Percentiles rank a stretch among this genome's conserved stretches.
These are phyloP conservation scores for Chalciporus sp. DNA, from an alignment of 1,284 basidiomycete genomes.

Conservation along the genomic window DNA sequence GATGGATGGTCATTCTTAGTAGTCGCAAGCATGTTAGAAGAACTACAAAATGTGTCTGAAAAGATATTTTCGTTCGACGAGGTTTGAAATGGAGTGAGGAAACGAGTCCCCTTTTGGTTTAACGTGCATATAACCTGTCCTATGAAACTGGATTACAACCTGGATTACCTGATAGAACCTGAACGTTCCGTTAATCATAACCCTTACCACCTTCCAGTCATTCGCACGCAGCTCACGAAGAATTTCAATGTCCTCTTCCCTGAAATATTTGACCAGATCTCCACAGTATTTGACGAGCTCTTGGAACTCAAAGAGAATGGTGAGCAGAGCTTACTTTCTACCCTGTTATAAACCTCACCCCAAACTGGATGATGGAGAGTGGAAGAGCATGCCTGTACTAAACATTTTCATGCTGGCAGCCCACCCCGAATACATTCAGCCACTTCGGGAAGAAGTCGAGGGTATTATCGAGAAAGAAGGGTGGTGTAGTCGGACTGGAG, in stretches of 20 bases:
- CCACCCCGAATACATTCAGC: constrained; percentile 39
- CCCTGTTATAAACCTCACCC: no score
- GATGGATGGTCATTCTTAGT: constrained; percentile 45
- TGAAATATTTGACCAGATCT: constrained; percentile 38
- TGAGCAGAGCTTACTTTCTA: constrained; percentile 1
- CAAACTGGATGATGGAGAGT: constrained; percentile 23
- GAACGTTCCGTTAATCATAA: constrained; percentile 18
- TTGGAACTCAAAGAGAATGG: constrained; percentile 21
- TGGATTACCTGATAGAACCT: constrained; percentile 31
- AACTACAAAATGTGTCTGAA: constrained; percentile 42
- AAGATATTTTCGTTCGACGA: constrained; percentile 40
- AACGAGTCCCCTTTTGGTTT: background rate
- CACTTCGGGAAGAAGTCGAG: constrained; percentile 50
- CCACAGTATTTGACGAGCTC: constrained; percentile 30
- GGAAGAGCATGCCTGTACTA: constrained; percentile 29
- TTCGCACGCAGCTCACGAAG: constrained; percentile 33
- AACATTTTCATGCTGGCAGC: constrained; percentile 38
- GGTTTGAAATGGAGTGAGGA: constrained; percentile 37
- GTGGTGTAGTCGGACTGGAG: no score
- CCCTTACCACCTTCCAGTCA: constrained; percentile 29
- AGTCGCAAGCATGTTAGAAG: constrained; percentile 40
- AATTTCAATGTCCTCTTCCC: constrained; percentile 28
- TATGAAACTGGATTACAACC: constrained; percentile 19
- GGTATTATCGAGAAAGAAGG: no score
- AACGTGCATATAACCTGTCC: background rate